Base-by-base conservation (phyloP, 2,329 filamentous ascomycete species). In the Aspergillus sp. region DNA sequence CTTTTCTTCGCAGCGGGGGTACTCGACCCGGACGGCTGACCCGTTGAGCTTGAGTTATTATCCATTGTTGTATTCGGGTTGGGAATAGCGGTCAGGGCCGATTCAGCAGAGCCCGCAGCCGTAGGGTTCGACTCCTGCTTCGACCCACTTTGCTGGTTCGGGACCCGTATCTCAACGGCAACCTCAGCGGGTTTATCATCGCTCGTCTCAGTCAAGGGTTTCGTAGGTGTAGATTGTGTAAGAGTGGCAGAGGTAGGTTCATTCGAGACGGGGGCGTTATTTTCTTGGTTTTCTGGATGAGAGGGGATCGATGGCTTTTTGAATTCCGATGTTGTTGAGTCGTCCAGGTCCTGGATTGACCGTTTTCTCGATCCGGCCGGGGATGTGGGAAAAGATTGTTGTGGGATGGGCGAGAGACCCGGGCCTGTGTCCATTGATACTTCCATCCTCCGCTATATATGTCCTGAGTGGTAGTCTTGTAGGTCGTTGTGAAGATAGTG, bases 271-370 rank as follows among this genome's bases (percentile, higher is more conserved):
- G 19, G 19, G 4, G 19, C 40, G 10, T 7, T 40, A 29, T 60
- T 61, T 28, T 61, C 59, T 27, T 60, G 57, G 28, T 49, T 44
- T n/a, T 45, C 45, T 1, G 38, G 44, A 6, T 54, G 42, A 6
- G 47, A 12, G 13, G 46, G 40, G 30, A 53, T 42, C 27, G 37
- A 27, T 5, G 44, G 9, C 19, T 27, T 39, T 7, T 30, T 52
- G 9, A 42, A 42, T 6, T 47, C 48, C 19, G 49, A 39, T 3
- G 51, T 42, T 7, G 45, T 26, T 2, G 39, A 9, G 5, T 40
- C 39, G 30, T 58, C 54, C 9, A 60, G 39, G 30, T 65, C 61
- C 13, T 64, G 50, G 11, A 64, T 56, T 1, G 59, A 56, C 9
- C 59, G 53, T 43, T 66, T 65, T 32, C 56, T 50, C 5, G 60